Base-by-base conservation (phyloP, 139 green algal species). In the Zygnema circumcarinatum region DNA sequence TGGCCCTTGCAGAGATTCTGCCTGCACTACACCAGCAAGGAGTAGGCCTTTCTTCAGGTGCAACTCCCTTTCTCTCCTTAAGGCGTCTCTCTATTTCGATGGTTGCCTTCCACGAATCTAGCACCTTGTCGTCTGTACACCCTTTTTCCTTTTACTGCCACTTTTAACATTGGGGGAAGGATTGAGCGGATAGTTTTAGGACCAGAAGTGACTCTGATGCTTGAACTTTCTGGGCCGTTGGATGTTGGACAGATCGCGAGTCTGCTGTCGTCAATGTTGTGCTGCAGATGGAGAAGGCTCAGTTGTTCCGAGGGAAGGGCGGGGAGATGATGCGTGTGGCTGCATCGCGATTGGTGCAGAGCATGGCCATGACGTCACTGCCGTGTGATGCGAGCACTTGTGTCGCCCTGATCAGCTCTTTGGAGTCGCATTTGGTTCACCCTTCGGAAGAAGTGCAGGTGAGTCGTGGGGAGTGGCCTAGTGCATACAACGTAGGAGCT, bases 311-410 rank as follows among this genome's bases (percentile, higher is more conserved):
- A 0, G 97, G 97, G 40, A 97, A 97, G 85, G 97, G 96, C 53
- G 96, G 96, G 0, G 95, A 98, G 90, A 76, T 96, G 7, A 98
- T 98, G 95, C 93, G 96, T 2, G 90, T 89, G 31, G 96, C 94
- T 1, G 92, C 96, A 22, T 95, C 93, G 84, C 84, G 89, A 42
- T 87, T 94, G 32, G 89, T 95, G 32, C 79, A 89, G 56, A 39
- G 67, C 69, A 88, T 87, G 2, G 82, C 82, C 16, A 52, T 83
- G 2, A 21, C 29, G 2, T 38, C 32, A 22, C 35, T 84, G 56
- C 53, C 40, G 3, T 52, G 72, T 3, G 35, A 42, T 79, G 16
- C 54, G 41, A 62, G n/a, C 20, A 42, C 47, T 0, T 72, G 76
- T 7, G 22, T 47, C 21, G 35, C 69, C 73, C 67, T 96, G 79